Percentiles rank a stretch among this genome's conserved stretches.
Evolutionary conservation across 139 green algal species (phyloP).

Genomic region (Chlorella sp.): DNA sequence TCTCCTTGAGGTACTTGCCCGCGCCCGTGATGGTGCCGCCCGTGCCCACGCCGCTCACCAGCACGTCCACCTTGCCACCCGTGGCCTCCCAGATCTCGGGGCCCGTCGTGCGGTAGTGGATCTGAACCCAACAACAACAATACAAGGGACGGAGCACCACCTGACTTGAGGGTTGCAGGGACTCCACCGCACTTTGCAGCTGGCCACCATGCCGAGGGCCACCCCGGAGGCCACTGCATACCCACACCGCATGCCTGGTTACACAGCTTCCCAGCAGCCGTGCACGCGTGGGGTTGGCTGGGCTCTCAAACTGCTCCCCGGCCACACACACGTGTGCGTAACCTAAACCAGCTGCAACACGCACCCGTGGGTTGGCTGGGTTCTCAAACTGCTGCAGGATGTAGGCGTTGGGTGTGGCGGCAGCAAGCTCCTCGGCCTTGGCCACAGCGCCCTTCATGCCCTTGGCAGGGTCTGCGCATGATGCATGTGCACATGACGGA

Average conservation of each 20-base stretch:
- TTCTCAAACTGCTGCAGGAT: slow-evolving; percentile 99
- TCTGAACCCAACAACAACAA: slow-evolving; percentile 13
- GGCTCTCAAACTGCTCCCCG: too few species aligned
- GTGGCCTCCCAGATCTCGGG: slow-evolving; percentile 88
- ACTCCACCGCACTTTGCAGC: too few species aligned
- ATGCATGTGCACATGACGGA: too few species aligned
- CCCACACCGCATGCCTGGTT: neutral
- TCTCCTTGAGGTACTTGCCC: slow-evolving; percentile 87
- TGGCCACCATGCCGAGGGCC: too few species aligned
- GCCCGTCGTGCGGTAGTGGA: slow-evolving; percentile 47
- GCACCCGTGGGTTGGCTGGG: slow-evolving; percentile 75
- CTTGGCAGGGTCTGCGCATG: slow-evolving; percentile 23
- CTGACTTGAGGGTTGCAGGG: too few species aligned
- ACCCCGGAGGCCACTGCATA: neutral
- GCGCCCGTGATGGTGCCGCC: slow-evolving; percentile 94
- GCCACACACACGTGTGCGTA: too few species aligned
- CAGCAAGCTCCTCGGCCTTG: slow-evolving; percentile 89
- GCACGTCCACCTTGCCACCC: slow-evolving; percentile 63
- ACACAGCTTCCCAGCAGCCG: neutral
- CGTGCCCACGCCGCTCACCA: slow-evolving; percentile 80
- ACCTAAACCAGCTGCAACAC: neutral
- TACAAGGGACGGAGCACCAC: too few species aligned
- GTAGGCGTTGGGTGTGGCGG: slow-evolving; percentile 64
- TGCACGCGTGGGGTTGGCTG: slow-evolving; percentile 16
- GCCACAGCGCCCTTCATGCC: slow-evolving; percentile 70